Conservation (phyloP, 768 basidiomycete species). For the Russula emetica region DNA sequence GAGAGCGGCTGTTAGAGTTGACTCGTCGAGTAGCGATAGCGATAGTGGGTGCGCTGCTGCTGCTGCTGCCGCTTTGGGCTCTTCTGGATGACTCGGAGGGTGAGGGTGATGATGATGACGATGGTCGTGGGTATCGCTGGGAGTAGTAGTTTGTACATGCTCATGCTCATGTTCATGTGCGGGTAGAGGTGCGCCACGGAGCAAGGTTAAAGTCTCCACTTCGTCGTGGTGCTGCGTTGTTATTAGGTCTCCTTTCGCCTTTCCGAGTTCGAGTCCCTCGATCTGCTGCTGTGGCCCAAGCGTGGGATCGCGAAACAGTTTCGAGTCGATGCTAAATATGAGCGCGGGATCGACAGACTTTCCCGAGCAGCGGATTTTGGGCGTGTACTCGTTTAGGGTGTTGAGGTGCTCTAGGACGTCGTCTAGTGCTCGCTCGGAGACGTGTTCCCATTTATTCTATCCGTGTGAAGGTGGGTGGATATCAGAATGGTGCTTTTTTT, state of each 20-base stretch:
- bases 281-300: background rate
- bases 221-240: slow-evolving; percentile 61
- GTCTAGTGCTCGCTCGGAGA: slow-evolving; percentile 75
- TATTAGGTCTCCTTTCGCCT: too few species aligned
- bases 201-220: slow-evolving; percentile 74
- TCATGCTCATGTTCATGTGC: slow-evolving; percentile 23
- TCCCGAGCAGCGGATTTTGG: slow-evolving; percentile 67
- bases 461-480: background rate
- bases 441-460: slow-evolving; percentile 88
- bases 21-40: slow-evolving; percentile 34
- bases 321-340: slow-evolving; percentile 89
- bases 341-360: slow-evolving; percentile 70
- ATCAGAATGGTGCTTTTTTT: background rate
- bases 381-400: slow-evolving; percentile 87
- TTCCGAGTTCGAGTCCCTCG: background rate
- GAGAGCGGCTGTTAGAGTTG: slow-evolving; percentile 46
- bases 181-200: slow-evolving; percentile 39
- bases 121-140: slow-evolving; percentile 5
- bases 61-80: background rate
- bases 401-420: slow-evolving; percentile 80
- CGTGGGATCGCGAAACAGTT: slow-evolving; percentile 48
- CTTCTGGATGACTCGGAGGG: background rate
- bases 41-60: slow-evolving; percentile 4
- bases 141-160: slow-evolving; percentile 15
- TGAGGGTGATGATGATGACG: background rate